These are phyloP conservation scores for Rhynchospora tenuis DNA, from an alignment of 176 grass and related monocot species.

Conservation along the genomic window DNA sequence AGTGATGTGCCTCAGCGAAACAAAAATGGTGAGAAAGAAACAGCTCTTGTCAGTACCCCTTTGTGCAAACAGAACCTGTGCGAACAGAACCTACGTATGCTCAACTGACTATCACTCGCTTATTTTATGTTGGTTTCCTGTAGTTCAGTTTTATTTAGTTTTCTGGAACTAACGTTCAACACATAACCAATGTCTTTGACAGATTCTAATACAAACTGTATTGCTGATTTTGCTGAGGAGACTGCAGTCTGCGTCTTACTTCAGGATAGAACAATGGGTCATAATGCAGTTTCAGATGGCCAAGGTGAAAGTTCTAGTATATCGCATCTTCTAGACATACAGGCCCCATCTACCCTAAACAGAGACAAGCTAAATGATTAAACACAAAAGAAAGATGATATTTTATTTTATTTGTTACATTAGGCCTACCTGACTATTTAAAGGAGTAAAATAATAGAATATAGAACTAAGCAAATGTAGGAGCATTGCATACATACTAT, in stretches of 20 bases:
- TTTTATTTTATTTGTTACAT: background rate
- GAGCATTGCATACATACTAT: background rate
- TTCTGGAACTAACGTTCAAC: background rate
- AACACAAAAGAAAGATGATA: background rate
- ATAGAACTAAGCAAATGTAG: background rate
- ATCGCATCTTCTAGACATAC: background rate
- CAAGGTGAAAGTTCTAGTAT: background rate
- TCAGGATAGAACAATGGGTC: background rate
- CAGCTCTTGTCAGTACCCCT: background rate
- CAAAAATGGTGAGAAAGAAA: background rate
- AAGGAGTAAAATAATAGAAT: background rate
- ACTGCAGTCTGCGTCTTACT: background rate
- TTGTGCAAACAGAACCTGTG: background rate
- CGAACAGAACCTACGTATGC: background rate
- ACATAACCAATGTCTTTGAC: background rate
- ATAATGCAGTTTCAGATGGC: background rate
- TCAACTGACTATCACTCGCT: background rate
- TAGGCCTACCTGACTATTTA: background rate
- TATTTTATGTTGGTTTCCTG: background rate
- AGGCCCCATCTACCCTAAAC: background rate
- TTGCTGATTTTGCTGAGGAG: background rate
- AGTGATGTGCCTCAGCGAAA: background rate
- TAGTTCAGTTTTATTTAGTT: background rate
- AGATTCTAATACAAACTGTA: background rate
- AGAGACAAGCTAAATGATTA: background rate